A percentile compares a stretch with the other conserved stretches of the same genome.
Conservation (phyloP, 768 basidiomycete genomes). For the Collybiopsis luxurians region DNA sequence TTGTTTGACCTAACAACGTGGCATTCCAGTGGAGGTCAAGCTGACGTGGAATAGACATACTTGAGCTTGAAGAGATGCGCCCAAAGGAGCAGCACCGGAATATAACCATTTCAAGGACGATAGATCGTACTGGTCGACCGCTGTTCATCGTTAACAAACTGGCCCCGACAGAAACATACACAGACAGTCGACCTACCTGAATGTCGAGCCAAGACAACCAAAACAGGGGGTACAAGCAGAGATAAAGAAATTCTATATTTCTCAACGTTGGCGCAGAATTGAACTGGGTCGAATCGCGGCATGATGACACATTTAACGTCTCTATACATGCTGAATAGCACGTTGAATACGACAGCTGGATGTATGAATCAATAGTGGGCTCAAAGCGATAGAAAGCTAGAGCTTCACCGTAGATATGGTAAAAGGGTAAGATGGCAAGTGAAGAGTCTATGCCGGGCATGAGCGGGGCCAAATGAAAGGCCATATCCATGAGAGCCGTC, state of each 20-base stretch:
- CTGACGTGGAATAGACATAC: conserved; percentile 21
- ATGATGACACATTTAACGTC: conserved; percentile 57
- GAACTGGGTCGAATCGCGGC: conserved; percentile 66
- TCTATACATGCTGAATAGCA: conserved; percentile 51
- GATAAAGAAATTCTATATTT: conserved; percentile 57
- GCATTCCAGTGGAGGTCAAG: not conserved
- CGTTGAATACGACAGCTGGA: conserved; percentile 55
- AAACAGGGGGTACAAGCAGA: conserved; percentile 77
- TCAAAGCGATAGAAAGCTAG: not conserved
- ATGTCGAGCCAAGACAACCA: conserved; percentile 71
- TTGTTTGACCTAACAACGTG: not conserved
- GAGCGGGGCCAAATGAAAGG: conserved; percentile 40
- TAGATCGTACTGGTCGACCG: conserved; percentile 63
- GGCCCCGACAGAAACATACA: not conserved
- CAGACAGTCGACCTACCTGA: conserved; percentile 38
- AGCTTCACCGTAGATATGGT: conserved; percentile 42
- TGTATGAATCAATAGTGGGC: not conserved
- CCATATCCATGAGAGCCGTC: conserved; percentile 52
- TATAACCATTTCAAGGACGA: conserved; percentile 53
- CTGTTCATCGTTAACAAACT: not conserved
- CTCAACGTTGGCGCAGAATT: conserved; percentile 64
- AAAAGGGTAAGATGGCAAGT: conserved; percentile 64
- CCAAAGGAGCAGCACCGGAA: conserved; percentile 82
- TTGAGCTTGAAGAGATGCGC: conserved; percentile 54
- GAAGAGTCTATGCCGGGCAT: conserved; percentile 44